phyloP scores from a whole-genome alignment of 495 filamentous ascomycete genomes.

The Alectoria sarmentosa region DNA sequence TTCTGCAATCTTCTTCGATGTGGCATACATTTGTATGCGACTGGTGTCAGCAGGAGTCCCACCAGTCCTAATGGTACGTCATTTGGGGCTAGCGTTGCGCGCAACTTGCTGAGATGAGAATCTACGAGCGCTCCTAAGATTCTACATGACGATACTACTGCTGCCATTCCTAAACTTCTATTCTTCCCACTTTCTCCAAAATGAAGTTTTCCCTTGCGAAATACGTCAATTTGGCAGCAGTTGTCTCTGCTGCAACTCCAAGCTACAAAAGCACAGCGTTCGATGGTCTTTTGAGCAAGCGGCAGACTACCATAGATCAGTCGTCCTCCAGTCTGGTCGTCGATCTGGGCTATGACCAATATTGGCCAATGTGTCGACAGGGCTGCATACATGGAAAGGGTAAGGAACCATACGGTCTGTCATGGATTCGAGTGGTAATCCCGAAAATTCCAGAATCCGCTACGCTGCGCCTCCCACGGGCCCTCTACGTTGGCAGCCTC shows the following conservation, averaged over 20 bases:
- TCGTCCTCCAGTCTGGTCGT: constrained; percentile 10
- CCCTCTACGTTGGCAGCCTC: constrained; percentile 49
- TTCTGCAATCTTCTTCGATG: too few relatives aligned
- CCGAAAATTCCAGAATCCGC: constrained; percentile 37
- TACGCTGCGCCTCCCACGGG: constrained; percentile 52
- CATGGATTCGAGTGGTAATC: constrained; percentile 27
- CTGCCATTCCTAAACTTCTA: not conserved
- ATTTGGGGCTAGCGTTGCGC: too few relatives aligned
- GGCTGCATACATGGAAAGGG: constrained; percentile 43
- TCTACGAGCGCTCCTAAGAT: too few relatives aligned
- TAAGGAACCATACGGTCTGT: constrained; percentile 36
- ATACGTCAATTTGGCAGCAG: constrained; percentile 4
- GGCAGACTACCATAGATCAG: constrained; percentile 10
- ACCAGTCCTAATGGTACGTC: too few relatives aligned
- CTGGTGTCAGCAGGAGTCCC: too few relatives aligned
- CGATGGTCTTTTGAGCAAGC: constrained; percentile 11
- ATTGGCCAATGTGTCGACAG: constrained; percentile 20
- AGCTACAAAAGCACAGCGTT: constrained; percentile 17
- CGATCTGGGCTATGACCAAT: constrained; percentile 26
- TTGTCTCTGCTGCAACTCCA: constrained; percentile 5
- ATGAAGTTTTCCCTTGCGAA: constrained; percentile 8
- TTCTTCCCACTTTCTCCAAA: not conserved
- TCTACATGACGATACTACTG: too few relatives aligned
- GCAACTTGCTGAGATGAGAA: too few relatives aligned
- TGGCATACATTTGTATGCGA: too few relatives aligned